Percentiles rank a stretch among this genome's conserved stretches.
Evolutionary conservation across 2,329 filamentous ascomycete genomes (phyloP).

Genomic region (Colletotrichum lentis): DNA sequence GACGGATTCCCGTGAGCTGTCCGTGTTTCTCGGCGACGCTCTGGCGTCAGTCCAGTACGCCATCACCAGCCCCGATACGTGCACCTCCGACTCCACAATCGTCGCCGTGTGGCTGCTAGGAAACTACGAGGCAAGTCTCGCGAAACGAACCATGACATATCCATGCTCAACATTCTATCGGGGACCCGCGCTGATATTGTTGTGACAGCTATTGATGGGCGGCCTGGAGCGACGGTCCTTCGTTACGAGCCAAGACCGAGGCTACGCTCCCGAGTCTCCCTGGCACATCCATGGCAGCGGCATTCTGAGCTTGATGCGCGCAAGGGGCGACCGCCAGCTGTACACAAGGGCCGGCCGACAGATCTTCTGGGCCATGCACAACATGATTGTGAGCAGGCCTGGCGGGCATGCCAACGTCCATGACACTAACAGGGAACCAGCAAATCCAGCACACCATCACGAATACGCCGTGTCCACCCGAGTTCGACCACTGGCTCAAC

Average conservation of each 20-base stretch:
- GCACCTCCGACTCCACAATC: slow-evolving; percentile 47
- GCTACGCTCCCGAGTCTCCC: not conserved
- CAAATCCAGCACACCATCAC: slow-evolving; percentile 50
- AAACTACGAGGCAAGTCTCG: slow-evolving; percentile 49
- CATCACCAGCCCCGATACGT: slow-evolving; percentile 43
- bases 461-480: slow-evolving; percentile 47
- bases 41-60: slow-evolving; percentile 51
- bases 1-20: slow-evolving; percentile 46
- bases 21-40: slow-evolving; percentile 49
- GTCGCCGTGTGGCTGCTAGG: slow-evolving; percentile 52
- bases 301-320: slow-evolving; percentile 49
- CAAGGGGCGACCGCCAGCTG: slow-evolving; percentile 45
- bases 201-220: slow-evolving; percentile 48
- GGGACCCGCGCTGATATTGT: not conserved
- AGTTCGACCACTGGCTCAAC: slow-evolving; percentile 49
- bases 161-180: not conserved
- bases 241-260: not conserved
- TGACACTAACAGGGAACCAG: slow-evolving; percentile 39
- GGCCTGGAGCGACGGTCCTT: slow-evolving; percentile 42
- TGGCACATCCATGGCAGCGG: slow-evolving; percentile 52
- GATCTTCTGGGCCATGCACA: slow-evolving; percentile 52
- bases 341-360: slow-evolving; percentile 41
- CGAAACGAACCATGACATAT: too few species aligned
- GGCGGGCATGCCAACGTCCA: too few species aligned
- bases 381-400: slow-evolving; percentile 47